Conservation (phyloP, 192 early-diverging fungal species). For the Funneliformis geosporum region DNA sequence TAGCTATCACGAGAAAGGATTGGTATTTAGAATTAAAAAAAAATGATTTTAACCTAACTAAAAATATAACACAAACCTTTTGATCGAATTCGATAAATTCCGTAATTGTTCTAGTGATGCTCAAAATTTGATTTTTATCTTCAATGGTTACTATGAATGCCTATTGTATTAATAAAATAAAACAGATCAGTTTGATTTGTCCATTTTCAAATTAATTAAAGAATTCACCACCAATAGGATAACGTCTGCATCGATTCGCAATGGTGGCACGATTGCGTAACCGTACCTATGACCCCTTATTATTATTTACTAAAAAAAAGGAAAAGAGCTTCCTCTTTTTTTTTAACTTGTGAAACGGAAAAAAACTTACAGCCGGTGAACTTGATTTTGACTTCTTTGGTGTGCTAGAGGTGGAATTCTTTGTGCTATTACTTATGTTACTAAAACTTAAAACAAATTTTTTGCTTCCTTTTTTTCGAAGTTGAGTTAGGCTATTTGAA, state of each 20-base stretch:
- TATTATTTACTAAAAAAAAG: neutral
- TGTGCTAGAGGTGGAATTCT: neutral
- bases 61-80: slow-evolving; percentile 30
- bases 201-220: too few species aligned
- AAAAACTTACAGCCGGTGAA: slow-evolving; percentile 27
- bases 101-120: slow-evolving; percentile 48
- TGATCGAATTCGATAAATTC: slow-evolving; percentile 57
- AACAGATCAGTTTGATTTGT: neutral
- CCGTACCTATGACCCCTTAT: neutral
- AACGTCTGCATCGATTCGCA: too few species aligned
- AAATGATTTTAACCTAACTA: neutral
- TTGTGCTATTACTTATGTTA: slow-evolving; percentile 1
- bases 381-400: slow-evolving; percentile 1
- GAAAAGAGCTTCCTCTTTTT: neutral
- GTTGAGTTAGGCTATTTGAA: neutral
- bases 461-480: slow-evolving; percentile 18
- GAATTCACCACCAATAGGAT: too few species aligned
- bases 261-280: too few species aligned
- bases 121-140: slow-evolving; percentile 35
- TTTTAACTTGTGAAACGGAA: slow-evolving; percentile 32
- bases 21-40: too few species aligned
- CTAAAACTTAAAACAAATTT: slow-evolving; percentile 12
- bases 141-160: slow-evolving; percentile 50
- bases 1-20: slow-evolving; percentile 31
- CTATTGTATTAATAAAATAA: slow-evolving; percentile 28